These are phyloP conservation scores for Canariomyces notabilis DNA, from an alignment of 2,329 filamentous ascomycete genomes.

Conservation along the genomic window DNA sequence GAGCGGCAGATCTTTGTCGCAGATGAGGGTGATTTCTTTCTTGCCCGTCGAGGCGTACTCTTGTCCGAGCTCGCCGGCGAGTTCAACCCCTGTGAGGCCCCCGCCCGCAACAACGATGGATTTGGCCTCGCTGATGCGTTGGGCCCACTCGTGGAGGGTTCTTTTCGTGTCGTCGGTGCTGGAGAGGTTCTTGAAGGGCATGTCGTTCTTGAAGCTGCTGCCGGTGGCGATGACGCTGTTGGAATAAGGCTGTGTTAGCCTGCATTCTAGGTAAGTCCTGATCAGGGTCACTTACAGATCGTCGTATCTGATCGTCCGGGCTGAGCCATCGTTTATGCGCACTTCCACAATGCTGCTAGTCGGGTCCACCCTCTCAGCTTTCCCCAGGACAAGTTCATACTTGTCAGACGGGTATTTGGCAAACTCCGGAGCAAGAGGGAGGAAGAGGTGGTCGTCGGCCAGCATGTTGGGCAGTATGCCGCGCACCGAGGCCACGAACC, in stretches of 20 bases:
- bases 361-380: constrained; percentile 41
- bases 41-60: constrained; percentile 38
- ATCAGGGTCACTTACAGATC: constrained; percentile 32
- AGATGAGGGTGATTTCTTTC: constrained; percentile 45
- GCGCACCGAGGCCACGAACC: constrained; percentile 24
- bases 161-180: constrained; percentile 39
- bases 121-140: constrained; percentile 37
- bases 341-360: constrained; percentile 40
- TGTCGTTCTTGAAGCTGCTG: constrained; percentile 35
- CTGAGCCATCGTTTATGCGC: constrained; percentile 30
- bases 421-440: constrained; percentile 46
- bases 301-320: constrained; percentile 43
- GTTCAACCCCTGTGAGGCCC: constrained; percentile 47
- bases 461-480: constrained; percentile 27
- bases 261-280: no score
- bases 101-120: constrained; percentile 49
- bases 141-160: constrained; percentile 33
- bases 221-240: constrained; percentile 49
- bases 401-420: constrained; percentile 40
- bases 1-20: constrained; percentile 37
- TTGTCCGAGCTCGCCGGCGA: constrained; percentile 46
- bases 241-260: no score
- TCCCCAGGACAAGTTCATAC: constrained; percentile 50
- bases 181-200: constrained; percentile 47
- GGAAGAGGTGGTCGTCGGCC: constrained; percentile 38